phyloP scores from a whole-genome alignment of 257 asterid genomes.

The Handroanthus guayacan region DNA sequence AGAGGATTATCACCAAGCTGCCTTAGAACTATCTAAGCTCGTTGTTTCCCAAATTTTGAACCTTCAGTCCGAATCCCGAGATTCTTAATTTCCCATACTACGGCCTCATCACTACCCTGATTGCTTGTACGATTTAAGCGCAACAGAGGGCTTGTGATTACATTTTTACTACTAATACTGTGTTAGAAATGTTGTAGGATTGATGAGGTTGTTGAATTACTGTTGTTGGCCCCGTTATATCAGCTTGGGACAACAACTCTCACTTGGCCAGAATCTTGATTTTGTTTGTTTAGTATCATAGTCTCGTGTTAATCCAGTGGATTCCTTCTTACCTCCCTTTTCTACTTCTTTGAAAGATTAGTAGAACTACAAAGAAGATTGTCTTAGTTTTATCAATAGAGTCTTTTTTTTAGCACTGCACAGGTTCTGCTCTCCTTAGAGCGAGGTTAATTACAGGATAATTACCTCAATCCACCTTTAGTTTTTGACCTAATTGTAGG shows the following conservation, averaged over 20 bases:
- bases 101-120: neutral
- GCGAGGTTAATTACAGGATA: no score
- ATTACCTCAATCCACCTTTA: no score
- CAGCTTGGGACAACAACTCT: conserved; percentile 1
- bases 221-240: neutral
- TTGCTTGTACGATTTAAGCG: conserved; percentile 1
- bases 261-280: neutral
- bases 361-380: neutral
- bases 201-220: conserved; percentile 17
- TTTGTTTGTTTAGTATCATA: conserved; percentile 2
- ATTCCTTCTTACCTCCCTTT: neutral
- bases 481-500: no score
- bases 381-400: neutral
- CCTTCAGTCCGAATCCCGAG: conserved; percentile 56
- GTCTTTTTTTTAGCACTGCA: neutral
- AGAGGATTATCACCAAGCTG: conserved; percentile 70
- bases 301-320: neutral
- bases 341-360: neutral
- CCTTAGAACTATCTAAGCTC: conserved; percentile 81
- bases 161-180: neutral
- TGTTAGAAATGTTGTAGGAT: conserved; percentile 14
- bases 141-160: neutral
- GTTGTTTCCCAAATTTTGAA: conserved; percentile 68
- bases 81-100: conserved; percentile 36
- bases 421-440: no score